These are phyloP conservation scores for Neckera pumila DNA, from an alignment of 225 moss, liverwort and hornwort species.

Conservation along the genomic window DNA sequence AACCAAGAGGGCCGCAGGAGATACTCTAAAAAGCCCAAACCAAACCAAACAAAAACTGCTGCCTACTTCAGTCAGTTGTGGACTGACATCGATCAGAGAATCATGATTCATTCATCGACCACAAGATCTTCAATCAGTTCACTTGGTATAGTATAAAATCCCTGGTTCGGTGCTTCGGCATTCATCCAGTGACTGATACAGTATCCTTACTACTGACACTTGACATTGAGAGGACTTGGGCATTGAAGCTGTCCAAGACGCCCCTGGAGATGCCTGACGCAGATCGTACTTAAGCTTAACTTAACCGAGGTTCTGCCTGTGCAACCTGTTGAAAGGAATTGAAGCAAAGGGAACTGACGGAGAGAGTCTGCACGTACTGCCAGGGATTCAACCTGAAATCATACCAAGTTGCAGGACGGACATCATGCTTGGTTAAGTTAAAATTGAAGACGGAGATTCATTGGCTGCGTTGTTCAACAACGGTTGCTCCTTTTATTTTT, in stretches of 20 bases:
- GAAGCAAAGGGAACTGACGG: background rate
- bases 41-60: no score
- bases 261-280: background rate
- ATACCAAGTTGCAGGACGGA: background rate
- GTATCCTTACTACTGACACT: no score
- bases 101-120: background rate
- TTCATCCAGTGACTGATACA: background rate
- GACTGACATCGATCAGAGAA: no score
- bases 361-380: background rate
- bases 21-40: no score
- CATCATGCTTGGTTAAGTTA: no score
- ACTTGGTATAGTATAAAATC: background rate
- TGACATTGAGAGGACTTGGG: background rate
- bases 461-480: no score
- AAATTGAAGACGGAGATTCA: background rate
- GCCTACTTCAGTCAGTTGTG: no score
- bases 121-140: background rate
- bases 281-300: background rate
- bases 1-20: no score
- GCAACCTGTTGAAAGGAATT: background rate
- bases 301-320: background rate
- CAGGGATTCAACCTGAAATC: background rate
- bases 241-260: background rate
- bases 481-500: no score
- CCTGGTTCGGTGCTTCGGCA: background rate